These are phyloP conservation scores for Paecilomyces niveus DNA, from an alignment of 2,329 filamentous ascomycete species.

Conservation along the genomic window DNA sequence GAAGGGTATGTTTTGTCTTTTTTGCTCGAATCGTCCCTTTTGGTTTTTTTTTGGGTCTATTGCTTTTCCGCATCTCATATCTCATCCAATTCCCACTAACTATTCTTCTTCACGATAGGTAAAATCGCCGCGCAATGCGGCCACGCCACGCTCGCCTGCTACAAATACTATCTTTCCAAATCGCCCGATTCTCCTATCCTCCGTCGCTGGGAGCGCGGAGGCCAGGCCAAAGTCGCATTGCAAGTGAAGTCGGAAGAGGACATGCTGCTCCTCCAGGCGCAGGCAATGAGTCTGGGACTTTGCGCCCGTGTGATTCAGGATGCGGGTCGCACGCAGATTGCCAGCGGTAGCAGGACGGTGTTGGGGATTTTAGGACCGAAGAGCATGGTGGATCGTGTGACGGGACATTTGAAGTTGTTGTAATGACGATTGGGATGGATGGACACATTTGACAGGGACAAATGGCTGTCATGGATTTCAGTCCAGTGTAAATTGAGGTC, in stretches of 20 bases:
- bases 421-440: constrained; percentile 35
- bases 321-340: constrained; percentile 96
- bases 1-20: constrained; percentile 58
- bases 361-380: constrained; percentile 77
- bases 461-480: neutral
- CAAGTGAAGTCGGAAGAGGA: constrained; percentile 82
- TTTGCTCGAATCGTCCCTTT: neutral
- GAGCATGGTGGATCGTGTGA: constrained; percentile 79
- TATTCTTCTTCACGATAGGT: constrained; percentile 45
- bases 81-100: constrained; percentile 1
- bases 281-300: constrained; percentile 74
- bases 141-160: constrained; percentile 95
- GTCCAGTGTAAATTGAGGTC: neutral
- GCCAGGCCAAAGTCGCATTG: constrained; percentile 89
- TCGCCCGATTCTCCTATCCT: constrained; percentile 57
- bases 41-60: neutral
- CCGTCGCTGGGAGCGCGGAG: constrained; percentile 73
- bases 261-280: constrained; percentile 65
- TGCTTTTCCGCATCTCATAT: neutral
- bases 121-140: constrained; percentile 96
- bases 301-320: constrained; percentile 88
- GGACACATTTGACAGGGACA: neutral
- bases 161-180: constrained; percentile 66
- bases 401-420: constrained; percentile 75
- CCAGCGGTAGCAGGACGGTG: constrained; percentile 84